These are phyloP conservation scores for Schizopora paradoxa DNA, from an alignment of 1,284 basidiomycete genomes.

Conservation along the genomic window DNA sequence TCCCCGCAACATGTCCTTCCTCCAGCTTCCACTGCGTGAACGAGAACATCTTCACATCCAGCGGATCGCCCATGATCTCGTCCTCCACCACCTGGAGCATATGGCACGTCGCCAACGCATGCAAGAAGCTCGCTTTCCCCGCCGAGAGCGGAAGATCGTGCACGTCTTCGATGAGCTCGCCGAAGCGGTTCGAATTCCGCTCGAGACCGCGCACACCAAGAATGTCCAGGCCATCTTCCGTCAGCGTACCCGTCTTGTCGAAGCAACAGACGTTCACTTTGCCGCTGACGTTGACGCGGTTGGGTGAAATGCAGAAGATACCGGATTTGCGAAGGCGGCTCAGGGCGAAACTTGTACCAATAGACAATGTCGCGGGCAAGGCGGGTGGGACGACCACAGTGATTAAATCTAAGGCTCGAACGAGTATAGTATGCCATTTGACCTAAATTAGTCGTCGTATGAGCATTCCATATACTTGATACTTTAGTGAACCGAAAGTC, in stretches of 20 bases:
- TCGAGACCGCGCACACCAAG: slow-evolving; percentile 87
- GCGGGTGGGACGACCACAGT: slow-evolving; percentile 98
- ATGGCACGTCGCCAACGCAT: slow-evolving; percentile 96
- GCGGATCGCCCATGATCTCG: slow-evolving; percentile 88
- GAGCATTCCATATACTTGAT: background rate
- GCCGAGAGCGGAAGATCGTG: slow-evolving; percentile 74
- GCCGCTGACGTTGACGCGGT: slow-evolving; percentile 92
- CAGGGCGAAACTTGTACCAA: slow-evolving; percentile 96
- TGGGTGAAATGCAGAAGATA: slow-evolving; percentile 97
- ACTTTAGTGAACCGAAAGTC: slow-evolving; percentile 23
- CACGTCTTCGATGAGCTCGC: slow-evolving; percentile 85
- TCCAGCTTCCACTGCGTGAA: slow-evolving; percentile 97
- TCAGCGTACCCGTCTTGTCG: slow-evolving; percentile 98
- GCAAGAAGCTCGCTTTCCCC: slow-evolving; percentile 80
- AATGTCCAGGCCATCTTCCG: slow-evolving; percentile 97
- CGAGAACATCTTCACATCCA: slow-evolving; percentile 97
- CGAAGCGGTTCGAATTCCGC: slow-evolving; percentile 72
- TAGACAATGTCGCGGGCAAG: slow-evolving; percentile 93
- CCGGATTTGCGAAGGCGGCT: slow-evolving; percentile 82
- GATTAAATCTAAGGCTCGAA: slow-evolving; percentile 95
- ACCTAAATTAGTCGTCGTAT: slow-evolving; percentile 52
- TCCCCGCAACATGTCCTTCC: slow-evolving; percentile 74
- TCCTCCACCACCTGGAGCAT: slow-evolving; percentile 91
- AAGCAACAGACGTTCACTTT: slow-evolving; percentile 99
- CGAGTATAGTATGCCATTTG: slow-evolving; percentile 84